Evolutionary conservation across 495 filamentous ascomycete species (phyloP), one percentile per base, ranked within the genome.

Genomic region (Xylaria bambusicola): DNA sequence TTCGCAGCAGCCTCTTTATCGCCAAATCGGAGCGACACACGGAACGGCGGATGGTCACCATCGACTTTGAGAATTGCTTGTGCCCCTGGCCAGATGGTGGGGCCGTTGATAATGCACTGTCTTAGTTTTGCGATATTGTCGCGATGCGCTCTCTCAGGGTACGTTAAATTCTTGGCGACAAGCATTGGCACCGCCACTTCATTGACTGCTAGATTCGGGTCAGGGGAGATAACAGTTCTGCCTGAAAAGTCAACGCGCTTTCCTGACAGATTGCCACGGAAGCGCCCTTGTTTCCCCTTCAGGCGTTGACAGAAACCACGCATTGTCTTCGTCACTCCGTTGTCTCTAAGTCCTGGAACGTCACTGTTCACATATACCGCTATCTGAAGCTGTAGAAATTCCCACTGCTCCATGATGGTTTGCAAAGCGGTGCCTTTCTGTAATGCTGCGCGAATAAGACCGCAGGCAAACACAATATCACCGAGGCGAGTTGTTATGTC

Each of bases 191-290:
- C 86, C 3, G 93, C 95, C 38, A 98, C 95, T 72, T 98, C 85
- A 58, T 98, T 91, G 51, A 98, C 93, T 27, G 89, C 84, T 44
- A 98, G 71, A 60, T 98, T 98, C 4, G 94, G 95, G 73, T 98
- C 94, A 0, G 94, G 94, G 0, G 92, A 96, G 70, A 98, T 98
- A 71, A 98, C 94, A 1, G 94, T 98, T 62, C 94, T 86, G 17
- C 92, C 95, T 21, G 95, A 98, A 73, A 97, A 98, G 69, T 98
- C 93, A 36, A 98, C 94, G 83, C 94, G 95, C 73, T 98, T 98
- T 68, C 94, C 94, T 0, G 92, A 97, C 55, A 98, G 69, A 65
- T 98, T 98, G 35, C 94, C 94, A 75, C 94, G 88, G 76, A 98
- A 98, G 57, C 94, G 89, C 46, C 94, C 94, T 72, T 97, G 92